Base-by-base conservation (phyloP, 768 basidiomycete genomes). In the Collybiopsis confluens region DNA sequence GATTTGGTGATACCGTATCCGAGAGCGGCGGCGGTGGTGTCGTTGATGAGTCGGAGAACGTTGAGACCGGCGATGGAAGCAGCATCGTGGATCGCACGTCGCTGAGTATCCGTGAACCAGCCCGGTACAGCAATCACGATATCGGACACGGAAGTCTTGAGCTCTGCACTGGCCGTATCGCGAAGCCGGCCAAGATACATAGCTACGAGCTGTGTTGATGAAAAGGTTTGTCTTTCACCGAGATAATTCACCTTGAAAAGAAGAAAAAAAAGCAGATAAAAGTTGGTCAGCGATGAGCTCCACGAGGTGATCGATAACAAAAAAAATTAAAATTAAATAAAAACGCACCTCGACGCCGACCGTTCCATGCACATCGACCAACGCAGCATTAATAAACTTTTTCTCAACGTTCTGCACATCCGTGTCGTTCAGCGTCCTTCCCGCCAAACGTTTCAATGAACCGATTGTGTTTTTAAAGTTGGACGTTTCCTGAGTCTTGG, bases 1-100 rank as follows among this genome's bases (percentile, higher is more conserved):
- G 89, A 84, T 73, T 99, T 99, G 60, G 96, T 99, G 79, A 98
- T 98, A 61, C 97, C 97, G 73, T 96, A 99, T 49, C 92, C 93
- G 68, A 99, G 88, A 37, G 97, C 97, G 54, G 88, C 81, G 50
- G 96, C 97, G 58, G 96, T 98, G 54, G 88, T 86, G 69, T 98
- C 97, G 75, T 98, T 98, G 77, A 98, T 92, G 70, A 99, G 80
- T 48, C 96, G 91, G 56, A 98, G 90, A 58, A 83, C 74, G 70
- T 93, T 97, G 57, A 98, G 81, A 55, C 88, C 86, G 52, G 91
- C 92, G 63, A 99, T 92, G 55, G 82, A 64, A 40, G 93, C 93
- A 27, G 97, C 93, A 62, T 95, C 92, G 54, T 93, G 79, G 57
- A 96, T 65, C 0, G 95, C 93, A 30, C 95, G 83, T 52, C 96